Evolutionary conservation across 345 rosid species (phyloP).

Genomic region (Hypericum androsaemum): DNA sequence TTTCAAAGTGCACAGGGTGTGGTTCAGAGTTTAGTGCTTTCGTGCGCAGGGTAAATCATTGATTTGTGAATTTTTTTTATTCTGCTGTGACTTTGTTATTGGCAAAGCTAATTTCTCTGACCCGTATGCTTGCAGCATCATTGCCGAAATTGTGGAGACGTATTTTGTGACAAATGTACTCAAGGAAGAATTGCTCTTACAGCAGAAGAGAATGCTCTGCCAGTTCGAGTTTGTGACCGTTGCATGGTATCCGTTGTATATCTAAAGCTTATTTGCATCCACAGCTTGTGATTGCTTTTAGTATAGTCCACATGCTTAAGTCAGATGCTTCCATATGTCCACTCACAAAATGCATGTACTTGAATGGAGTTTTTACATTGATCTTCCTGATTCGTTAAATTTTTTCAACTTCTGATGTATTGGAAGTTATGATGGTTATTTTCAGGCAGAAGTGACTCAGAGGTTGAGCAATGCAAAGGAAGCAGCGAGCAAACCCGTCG

Average conservation of each 20-base stretch:
- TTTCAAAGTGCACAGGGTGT: constrained; percentile 72
- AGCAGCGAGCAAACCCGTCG: constrained; percentile 54
- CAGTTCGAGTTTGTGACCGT: constrained; percentile 92
- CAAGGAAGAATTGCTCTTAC: constrained; percentile 90
- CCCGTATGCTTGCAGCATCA: constrained; percentile 60
- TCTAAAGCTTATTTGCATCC: constrained; percentile 1
- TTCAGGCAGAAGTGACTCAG: constrained; percentile 88
- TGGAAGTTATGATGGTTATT: background rate
- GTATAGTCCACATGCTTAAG: no score
- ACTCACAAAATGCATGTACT: no score
- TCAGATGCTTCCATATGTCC: no score
- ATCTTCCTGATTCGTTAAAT: no score
- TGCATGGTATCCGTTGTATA: constrained; percentile 53
- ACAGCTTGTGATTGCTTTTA: no score
- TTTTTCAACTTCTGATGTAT: no score
- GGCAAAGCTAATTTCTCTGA: constrained; percentile 1
- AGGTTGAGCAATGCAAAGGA: constrained; percentile 85
- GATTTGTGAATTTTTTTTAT: background rate
- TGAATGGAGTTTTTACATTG: no score
- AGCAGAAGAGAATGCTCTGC: constrained; percentile 88
- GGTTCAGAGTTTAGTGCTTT: constrained; percentile 87
- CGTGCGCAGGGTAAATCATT: constrained; percentile 48
- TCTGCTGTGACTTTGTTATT: background rate
- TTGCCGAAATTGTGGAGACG: constrained; percentile 97
- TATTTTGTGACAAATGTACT: constrained; percentile 97